Evolutionary conservation across 208 protist species (phyloP).

Genomic region (Wallacemonas sp.): DNA sequence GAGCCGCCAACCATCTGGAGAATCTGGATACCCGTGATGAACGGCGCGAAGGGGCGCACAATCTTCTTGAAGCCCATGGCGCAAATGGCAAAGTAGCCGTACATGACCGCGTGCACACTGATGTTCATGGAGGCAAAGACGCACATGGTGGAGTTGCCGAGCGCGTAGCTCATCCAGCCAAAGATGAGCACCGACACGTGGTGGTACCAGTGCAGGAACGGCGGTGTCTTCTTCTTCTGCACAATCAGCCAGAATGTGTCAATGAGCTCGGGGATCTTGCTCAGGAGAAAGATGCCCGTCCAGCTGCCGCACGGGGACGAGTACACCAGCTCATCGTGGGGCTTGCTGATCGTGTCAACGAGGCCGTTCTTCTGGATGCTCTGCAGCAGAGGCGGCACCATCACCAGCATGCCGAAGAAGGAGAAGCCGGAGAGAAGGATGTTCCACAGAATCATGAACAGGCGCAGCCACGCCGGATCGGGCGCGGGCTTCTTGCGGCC

Average conservation of each 20-base stretch:
- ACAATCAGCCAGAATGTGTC: constrained; percentile 85
- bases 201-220: constrained; percentile 94
- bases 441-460: constrained; percentile 85
- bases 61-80: constrained; percentile 61
- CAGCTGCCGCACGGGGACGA: constrained; percentile 55
- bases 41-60: constrained; percentile 66
- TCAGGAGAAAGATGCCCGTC: constrained; percentile 74
- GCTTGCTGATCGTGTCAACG: constrained; percentile 58
- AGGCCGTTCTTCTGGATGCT: constrained; percentile 35
- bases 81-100: constrained; percentile 92
- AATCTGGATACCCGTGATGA: constrained; percentile 90
- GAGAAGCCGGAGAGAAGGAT: constrained; percentile 84
- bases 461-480: constrained; percentile 53
- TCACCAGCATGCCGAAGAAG: constrained; percentile 60
- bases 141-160: constrained; percentile 51
- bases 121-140: constrained; percentile 94
- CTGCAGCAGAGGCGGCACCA: constrained; percentile 48
- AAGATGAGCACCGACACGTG: constrained; percentile 93
- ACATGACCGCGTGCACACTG: constrained; percentile 95
- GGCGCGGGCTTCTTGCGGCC: constrained; percentile 30
- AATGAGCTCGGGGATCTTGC: constrained; percentile 85
- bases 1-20: constrained; percentile 90
- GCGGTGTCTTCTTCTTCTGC: constrained; percentile 76
- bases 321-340: constrained; percentile 51
- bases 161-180: constrained; percentile 80